phyloP scores from a whole-genome alignment of 345 rosid species.

The Toxicodendron radicans region DNA sequence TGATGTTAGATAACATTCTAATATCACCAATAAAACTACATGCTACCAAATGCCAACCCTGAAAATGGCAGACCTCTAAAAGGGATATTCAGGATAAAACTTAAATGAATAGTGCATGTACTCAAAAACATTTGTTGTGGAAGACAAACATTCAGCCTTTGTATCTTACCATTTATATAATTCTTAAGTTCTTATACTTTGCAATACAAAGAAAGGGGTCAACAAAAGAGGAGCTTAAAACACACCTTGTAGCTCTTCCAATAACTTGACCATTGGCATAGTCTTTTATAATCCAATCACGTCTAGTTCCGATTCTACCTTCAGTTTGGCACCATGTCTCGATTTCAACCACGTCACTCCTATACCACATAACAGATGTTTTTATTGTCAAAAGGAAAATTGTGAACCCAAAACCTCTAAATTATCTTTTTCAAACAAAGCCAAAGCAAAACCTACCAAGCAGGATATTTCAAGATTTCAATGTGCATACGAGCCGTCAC shows the following conservation, averaged over 20 bases:
- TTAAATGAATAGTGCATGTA: not conserved
- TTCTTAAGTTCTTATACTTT: not conserved
- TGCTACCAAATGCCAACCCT: not conserved
- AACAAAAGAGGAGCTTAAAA: not conserved
- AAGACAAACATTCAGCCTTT: not conserved
- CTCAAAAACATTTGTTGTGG: not conserved
- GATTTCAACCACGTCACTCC: slow-evolving; percentile 96
- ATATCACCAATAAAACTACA: not conserved
- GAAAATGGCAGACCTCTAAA: not conserved
- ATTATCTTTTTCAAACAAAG: not conserved
- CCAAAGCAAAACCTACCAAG: slow-evolving; percentile 55
- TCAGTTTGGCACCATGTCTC: slow-evolving; percentile 97
- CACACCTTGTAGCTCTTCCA: slow-evolving; percentile 93
- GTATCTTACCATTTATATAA: not conserved
- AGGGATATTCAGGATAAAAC: not conserved
- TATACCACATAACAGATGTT: slow-evolving; percentile 22
- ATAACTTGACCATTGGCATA: slow-evolving; percentile 67
- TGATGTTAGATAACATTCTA: not conserved
- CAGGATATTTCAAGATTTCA: slow-evolving; percentile 88
- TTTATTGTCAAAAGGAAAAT: not conserved
- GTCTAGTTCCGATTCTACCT: slow-evolving; percentile 94
- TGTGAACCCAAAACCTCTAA: not conserved
- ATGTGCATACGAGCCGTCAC: slow-evolving; percentile 99
- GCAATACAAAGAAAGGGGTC: not conserved
- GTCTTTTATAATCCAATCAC: slow-evolving; percentile 86